phyloP scores from a whole-genome alignment of 1,284 basidiomycete genomes.

The Cryptococcus sp. region DNA sequence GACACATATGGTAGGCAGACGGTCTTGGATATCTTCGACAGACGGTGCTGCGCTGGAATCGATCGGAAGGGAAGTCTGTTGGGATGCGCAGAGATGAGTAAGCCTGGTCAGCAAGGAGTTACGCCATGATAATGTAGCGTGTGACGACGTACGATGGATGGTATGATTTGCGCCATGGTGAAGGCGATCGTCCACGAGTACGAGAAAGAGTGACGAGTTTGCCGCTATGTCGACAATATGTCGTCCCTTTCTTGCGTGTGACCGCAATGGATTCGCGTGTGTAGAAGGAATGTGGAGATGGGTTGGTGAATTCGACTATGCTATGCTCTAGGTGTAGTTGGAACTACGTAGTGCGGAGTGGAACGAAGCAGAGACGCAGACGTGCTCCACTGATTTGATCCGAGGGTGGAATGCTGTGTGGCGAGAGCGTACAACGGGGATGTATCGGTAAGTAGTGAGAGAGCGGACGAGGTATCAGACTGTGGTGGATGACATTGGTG shows the following conservation, averaged over 20 bases:
- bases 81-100: background rate
- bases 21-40: constrained; percentile 58
- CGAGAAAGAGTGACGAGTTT: too few species aligned
- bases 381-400: too few species aligned
- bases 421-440: background rate
- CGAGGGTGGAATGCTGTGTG: background rate
- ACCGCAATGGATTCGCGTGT: too few species aligned
- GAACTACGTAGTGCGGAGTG: too few species aligned
- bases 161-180: constrained; percentile 51
- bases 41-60: constrained; percentile 55
- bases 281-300: too few species aligned
- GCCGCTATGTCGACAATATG: too few species aligned
- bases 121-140: background rate
- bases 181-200: too few species aligned
- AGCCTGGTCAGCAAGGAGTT: background rate
- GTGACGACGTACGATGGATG: constrained; percentile 41
- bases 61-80: constrained; percentile 49
- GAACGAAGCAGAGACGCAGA: too few species aligned
- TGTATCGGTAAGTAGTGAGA: too few species aligned
- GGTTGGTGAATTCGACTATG: too few species aligned
- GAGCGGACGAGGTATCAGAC: background rate
- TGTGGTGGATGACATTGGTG: background rate
- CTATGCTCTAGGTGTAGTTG: too few species aligned
- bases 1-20: constrained; percentile 62
- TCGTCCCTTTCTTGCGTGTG: too few species aligned